Percentiles rank a stretch among this genome's conserved stretches.
Conservation (phyloP, 164 flowering plant species). For the Brasenia schreberi region DNA sequence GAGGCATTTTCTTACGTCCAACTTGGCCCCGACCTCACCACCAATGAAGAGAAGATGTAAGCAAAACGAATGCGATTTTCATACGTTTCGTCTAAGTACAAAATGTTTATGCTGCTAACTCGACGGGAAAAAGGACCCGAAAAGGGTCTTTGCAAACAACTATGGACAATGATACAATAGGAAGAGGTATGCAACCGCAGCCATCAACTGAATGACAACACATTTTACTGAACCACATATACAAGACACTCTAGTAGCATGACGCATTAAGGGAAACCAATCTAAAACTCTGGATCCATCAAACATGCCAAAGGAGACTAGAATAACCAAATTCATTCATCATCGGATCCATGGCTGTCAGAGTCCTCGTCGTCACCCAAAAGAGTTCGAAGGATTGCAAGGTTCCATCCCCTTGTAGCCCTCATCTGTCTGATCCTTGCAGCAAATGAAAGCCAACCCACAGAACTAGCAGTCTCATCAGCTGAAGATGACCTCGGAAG, state of each 20-base stretch:
- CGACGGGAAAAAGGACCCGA: no score
- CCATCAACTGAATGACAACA: no score
- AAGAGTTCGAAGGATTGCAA: conserved; percentile 3
- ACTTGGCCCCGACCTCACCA: no score
- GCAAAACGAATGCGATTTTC: no score
- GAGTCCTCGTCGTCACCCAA: background rate
- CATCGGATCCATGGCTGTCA: background rate
- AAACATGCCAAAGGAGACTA: background rate
- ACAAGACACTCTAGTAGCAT: background rate
- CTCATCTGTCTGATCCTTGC: conserved; percentile 13
- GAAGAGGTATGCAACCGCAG: no score
- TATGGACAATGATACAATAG: no score
- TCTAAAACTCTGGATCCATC: background rate
- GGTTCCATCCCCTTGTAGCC: conserved; percentile 22
- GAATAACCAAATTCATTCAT: background rate
- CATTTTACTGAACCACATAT: background rate
- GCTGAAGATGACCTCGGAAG: conserved; percentile 4
- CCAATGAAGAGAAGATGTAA: no score
- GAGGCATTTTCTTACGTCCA: no score
- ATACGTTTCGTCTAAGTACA: no score
- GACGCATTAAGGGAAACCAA: background rate
- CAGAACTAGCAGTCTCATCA: conserved; percentile 14
- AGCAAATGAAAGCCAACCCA: conserved; percentile 20
- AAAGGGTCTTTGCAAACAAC: no score
- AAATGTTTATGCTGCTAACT: no score